phyloP scores from a whole-genome alignment of 2,329 filamentous ascomycete genomes.

The Stenocarpella maydis region DNA sequence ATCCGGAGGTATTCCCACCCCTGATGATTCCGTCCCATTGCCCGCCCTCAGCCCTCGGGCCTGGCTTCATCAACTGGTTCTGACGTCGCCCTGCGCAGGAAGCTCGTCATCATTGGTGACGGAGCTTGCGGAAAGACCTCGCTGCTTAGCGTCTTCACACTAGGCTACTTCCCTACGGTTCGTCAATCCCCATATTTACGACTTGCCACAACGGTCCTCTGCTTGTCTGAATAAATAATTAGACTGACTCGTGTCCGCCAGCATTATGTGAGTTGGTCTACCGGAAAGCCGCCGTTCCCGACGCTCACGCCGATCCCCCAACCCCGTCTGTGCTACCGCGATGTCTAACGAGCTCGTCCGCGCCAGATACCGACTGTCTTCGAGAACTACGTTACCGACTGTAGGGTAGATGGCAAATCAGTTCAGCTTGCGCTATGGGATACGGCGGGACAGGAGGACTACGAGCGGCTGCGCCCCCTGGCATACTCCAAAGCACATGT shows the following conservation, averaged over 20 bases:
- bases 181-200: conserved; percentile 49
- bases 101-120: conserved; percentile 95
- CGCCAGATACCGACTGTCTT: conserved; percentile 92
- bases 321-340: background rate
- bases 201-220: conserved; percentile 20
- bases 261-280: conserved; percentile 63
- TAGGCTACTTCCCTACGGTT: conserved; percentile 97
- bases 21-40: background rate
- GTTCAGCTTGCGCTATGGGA: conserved; percentile 98
- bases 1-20: conserved; percentile 46
- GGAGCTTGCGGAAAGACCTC: conserved; percentile 99
- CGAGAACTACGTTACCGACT: conserved; percentile 99
- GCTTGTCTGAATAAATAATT: conserved; percentile 35
- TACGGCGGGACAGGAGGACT: conserved; percentile 99
- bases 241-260: conserved; percentile 47
- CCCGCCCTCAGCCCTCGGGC: conserved; percentile 22
- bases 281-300: conserved; percentile 34
- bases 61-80: background rate
- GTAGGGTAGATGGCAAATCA: conserved; percentile 97
- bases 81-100: conserved; percentile 61
- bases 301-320: background rate
- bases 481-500: conserved; percentile 98
- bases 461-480: conserved; percentile 91
- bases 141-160: conserved; percentile 94
- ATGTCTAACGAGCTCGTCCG: conserved; percentile 25